Conservation (phyloP, 768 basidiomycete genomes). For the Lactarius quietus region DNA sequence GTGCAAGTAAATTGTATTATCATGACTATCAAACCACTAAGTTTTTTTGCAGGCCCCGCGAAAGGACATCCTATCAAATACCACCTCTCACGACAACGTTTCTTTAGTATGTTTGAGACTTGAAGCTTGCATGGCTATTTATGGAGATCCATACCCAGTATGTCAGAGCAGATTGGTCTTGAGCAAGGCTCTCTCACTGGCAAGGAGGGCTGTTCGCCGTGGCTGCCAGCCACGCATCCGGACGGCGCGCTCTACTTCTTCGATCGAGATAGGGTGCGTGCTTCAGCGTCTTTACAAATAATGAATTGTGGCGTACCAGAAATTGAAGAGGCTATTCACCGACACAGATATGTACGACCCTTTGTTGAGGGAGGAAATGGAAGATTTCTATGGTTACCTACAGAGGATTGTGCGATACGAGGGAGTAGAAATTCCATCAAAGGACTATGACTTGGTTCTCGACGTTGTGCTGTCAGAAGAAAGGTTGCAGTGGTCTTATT, state of each 20-base stretch:
- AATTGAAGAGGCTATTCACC: too few species aligned
- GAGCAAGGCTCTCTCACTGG: not conserved
- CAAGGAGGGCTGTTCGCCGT: conserved; percentile 28
- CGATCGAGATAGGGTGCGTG: too few species aligned
- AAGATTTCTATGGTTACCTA: conserved; percentile 28
- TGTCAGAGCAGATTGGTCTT: not conserved
- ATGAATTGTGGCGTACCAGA: too few species aligned
- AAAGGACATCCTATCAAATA: not conserved
- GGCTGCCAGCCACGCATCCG: conserved; percentile 50
- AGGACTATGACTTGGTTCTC: conserved; percentile 22
- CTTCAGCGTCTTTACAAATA: too few species aligned
- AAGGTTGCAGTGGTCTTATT: conserved; percentile 42
- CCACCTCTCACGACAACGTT: conserved; percentile 6
- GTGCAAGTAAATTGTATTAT: conserved; percentile 2
- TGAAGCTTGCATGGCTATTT: not conserved
- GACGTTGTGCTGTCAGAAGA: conserved; percentile 31
- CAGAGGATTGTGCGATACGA: conserved; percentile 17
- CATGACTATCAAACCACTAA: not conserved
- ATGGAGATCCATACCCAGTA: not conserved
- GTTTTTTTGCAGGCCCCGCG: conserved; percentile 7
- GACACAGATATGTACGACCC: conserved; percentile 49
- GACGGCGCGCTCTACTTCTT: too few species aligned
- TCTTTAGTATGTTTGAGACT: conserved; percentile 3
- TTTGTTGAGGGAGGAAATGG: conserved; percentile 34
- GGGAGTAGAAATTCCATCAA: conserved; percentile 19